These are phyloP conservation scores for Geranomyces michiganensis DNA, from an alignment of 192 early-diverging fungal genomes.

Conservation along the genomic window DNA sequence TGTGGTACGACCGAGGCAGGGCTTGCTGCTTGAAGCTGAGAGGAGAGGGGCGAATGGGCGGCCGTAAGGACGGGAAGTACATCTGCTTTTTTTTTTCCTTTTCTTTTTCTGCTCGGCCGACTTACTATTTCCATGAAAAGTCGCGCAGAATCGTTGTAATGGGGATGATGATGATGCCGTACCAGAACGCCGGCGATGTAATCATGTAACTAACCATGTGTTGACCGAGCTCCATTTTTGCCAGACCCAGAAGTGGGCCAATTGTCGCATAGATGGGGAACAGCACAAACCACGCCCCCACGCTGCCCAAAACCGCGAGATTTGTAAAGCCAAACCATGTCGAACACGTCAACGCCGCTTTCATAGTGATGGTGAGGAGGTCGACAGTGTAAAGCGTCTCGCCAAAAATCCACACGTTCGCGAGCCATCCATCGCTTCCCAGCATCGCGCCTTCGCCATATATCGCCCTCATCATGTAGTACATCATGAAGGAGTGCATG, in stretches of 20 bases:
- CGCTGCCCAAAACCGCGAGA: conserved; percentile 87
- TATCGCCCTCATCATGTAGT: conserved; percentile 66
- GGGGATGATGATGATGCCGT: conserved; percentile 83
- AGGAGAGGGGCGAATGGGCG: conserved; percentile 46
- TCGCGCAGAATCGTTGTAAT: conserved; percentile 83
- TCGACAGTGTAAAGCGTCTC: conserved; percentile 87
- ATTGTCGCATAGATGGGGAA: conserved; percentile 83
- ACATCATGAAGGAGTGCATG: conserved; percentile 87
- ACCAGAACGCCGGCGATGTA: conserved; percentile 72
- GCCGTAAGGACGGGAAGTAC: no score
- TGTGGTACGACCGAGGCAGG: conserved; percentile 84
- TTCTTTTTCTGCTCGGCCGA: no score
- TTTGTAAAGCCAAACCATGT: conserved; percentile 96
- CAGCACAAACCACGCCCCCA: conserved; percentile 85
- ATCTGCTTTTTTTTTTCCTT: no score
- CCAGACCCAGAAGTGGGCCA: conserved; percentile 61
- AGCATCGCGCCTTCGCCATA: conserved; percentile 73
- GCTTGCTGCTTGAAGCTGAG: conserved; percentile 79
- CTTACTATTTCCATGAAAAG: conserved; percentile 95
- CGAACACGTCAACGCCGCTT: conserved; percentile 87
- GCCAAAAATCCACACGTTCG: conserved; percentile 91
- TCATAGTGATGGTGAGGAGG: conserved; percentile 84
- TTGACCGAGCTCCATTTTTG: conserved; percentile 48
- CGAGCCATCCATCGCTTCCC: conserved; percentile 62
- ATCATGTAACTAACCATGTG: conserved; percentile 48